Evolutionary conservation across 495 filamentous ascomycete genomes (phyloP), one percentile per base, ranked within the genome.

Genomic region (Penicillium desertorum): DNA sequence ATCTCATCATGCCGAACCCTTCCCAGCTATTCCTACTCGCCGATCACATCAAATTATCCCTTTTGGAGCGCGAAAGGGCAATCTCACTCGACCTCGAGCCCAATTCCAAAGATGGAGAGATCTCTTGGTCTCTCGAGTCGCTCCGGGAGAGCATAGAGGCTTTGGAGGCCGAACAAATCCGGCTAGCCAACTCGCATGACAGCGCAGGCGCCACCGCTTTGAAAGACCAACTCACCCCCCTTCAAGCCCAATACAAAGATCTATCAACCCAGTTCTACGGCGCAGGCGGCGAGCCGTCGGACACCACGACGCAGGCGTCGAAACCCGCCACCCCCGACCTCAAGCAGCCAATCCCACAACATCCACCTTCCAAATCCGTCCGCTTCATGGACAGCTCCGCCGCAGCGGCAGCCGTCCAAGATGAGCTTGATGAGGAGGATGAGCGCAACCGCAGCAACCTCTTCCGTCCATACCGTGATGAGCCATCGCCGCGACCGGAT

Each of bases 1-100:
- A 45, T 49, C 57, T 58, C 73, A 71, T 64, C 45, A 88, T 87
- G 84, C 72, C 84, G 54, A 85, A 80, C 53, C 73, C 80, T 46
- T 76, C 75, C 19, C 79, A 83, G 53, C 73, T 81, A 29, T 80
- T 81, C 65, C 75, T 83, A 29, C 73, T 82, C 56, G 79, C 78
- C 57, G 79, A 83, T 62, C 76, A 80, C 57, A 79, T 82, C 63
- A 82, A 82, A 58, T 72, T 83, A 46, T 81, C 80, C 5, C 70
- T 81, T 7, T 70, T 97, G 25, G 94, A 98, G 70, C 86, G 93
- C 47, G 88, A 96, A 75, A 87, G 93, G 43, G 91, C 92, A n/a
- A 85, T 89, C 55, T 87, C 87, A 1, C 81, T 96, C n/a, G 86
- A 90, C 55, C 85, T 96, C 30, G 86, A 91, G 65, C 84, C 88